phyloP scores from a whole-genome alignment of 805 yeast genomes.

The Candida corydali region DNA sequence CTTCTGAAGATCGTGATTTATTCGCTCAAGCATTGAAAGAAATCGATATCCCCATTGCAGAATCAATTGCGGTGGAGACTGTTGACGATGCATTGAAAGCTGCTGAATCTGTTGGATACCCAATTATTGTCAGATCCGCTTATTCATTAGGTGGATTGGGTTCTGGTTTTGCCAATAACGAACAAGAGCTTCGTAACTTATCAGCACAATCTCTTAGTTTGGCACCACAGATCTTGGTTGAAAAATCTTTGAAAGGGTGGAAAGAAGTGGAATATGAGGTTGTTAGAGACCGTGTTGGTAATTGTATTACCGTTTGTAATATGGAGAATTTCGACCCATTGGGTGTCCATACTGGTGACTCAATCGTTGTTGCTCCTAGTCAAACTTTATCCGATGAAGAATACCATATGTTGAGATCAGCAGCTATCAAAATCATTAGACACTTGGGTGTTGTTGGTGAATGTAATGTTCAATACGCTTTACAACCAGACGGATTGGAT shows the following conservation, averaged over 20 bases:
- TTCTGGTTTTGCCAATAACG: slow-evolving; percentile 90
- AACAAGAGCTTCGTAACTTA: slow-evolving; percentile 76
- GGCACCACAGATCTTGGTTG: slow-evolving; percentile 94
- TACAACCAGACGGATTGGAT: slow-evolving; percentile 93
- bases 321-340: slow-evolving; percentile 99
- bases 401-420: slow-evolving; percentile 95
- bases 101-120: slow-evolving; percentile 84
- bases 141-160: slow-evolving; percentile 97
- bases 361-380: slow-evolving; percentile 98
- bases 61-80: slow-evolving; percentile 90
- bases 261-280: slow-evolving; percentile 98
- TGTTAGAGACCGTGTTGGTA: slow-evolving; percentile 92
- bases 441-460: slow-evolving; percentile 99
- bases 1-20: slow-evolving; percentile 96
- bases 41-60: slow-evolving; percentile 94
- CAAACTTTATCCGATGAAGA: slow-evolving; percentile 97
- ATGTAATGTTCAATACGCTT: slow-evolving; percentile 96
- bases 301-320: slow-evolving; percentile 98
- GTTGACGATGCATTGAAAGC: slow-evolving; percentile 93
- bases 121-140: slow-evolving; percentile 96
- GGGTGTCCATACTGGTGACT: slow-evolving; percentile 98
- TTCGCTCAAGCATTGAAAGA: slow-evolving; percentile 94
- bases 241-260: slow-evolving; percentile 98
- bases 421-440: slow-evolving; percentile 95
- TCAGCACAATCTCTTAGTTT: slow-evolving; percentile 85